A percentile compares a stretch with the other conserved stretches of the same genome.
Conservation (phyloP, 108 stramenopile genomes). For the Fragilariopsis cylindrus region DNA sequence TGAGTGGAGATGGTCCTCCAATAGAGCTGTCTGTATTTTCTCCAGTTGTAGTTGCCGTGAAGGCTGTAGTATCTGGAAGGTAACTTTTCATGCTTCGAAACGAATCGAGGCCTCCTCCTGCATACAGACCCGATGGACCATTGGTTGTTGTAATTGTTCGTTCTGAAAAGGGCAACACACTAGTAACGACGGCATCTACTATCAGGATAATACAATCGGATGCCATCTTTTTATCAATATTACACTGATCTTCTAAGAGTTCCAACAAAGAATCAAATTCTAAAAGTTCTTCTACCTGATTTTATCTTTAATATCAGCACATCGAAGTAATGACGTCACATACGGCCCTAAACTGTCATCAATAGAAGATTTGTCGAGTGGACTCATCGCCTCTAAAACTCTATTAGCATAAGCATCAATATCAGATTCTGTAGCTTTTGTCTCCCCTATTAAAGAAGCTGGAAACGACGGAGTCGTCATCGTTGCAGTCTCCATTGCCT, state of each 20-base stretch:
- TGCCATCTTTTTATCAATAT: slow-evolving; percentile 41
- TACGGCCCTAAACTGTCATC: slow-evolving; percentile 70
- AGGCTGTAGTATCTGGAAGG: slow-evolving; percentile 6
- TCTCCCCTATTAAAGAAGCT: not conserved
- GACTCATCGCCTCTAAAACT: slow-evolving; percentile 39
- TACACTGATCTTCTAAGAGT: slow-evolving; percentile 71
- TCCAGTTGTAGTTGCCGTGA: not conserved
- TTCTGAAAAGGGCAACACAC: slow-evolving; percentile 30
- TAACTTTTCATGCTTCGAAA: slow-evolving; percentile 23
- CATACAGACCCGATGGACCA: slow-evolving; percentile 7
- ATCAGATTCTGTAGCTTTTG: slow-evolving; percentile 46
- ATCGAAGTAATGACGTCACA: slow-evolving; percentile 57
- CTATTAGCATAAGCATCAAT: slow-evolving; percentile 62
- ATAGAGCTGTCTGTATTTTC: not conserved
- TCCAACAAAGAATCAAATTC: slow-evolving; percentile 73
- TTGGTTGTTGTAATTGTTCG: not conserved
- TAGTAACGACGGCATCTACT: slow-evolving; percentile 52
- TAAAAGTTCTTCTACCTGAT: slow-evolving; percentile 26
- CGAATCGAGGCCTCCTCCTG: slow-evolving; percentile 20
- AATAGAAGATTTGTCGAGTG: slow-evolving; percentile 46
- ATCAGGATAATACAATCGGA: slow-evolving; percentile 48
- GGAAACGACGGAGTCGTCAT: slow-evolving; percentile 13
- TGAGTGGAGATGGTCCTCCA: slow-evolving; percentile 44
- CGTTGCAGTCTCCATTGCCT: slow-evolving; percentile 16
- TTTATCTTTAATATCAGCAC: slow-evolving; percentile 22